Percentiles rank a stretch among this genome's conserved stretches.
These are phyloP conservation scores for sunflower (Helianthus annuus) DNA, from an alignment of 129 eudicot genomes.

Conservation along the genomic window HanXRQr2.0-SUNRISE NC_035436.2:206174987-206175486, in stretches of 20 bases:
- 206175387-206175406: conserved; percentile 47
- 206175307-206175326: conserved; percentile 61
- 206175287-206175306: conserved; percentile 52
- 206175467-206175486: conserved; percentile 31
- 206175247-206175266: conserved; percentile 60
- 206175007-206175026: too few relatives aligned
- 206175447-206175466: conserved; percentile 50
- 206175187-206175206: conserved; percentile 63
- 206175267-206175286: conserved; percentile 57
- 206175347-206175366: conserved; percentile 64
- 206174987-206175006: too few relatives aligned
- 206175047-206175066: not conserved
- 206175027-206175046: too few relatives aligned
- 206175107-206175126: conserved; percentile 39
- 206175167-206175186: conserved; percentile 47
- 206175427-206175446: conserved; percentile 26
- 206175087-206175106: too few relatives aligned
- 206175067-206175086: not conserved
- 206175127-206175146: conserved; percentile 63
- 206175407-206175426: conserved; percentile 67
- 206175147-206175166: conserved; percentile 68
- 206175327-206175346: conserved; percentile 58
- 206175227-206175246: conserved; percentile 68
- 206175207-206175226: conserved; percentile 60
- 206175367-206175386: conserved; percentile 39